Conservation (phyloP, 805 yeast genomes). For the Yamadazyma endophytica region DNA sequence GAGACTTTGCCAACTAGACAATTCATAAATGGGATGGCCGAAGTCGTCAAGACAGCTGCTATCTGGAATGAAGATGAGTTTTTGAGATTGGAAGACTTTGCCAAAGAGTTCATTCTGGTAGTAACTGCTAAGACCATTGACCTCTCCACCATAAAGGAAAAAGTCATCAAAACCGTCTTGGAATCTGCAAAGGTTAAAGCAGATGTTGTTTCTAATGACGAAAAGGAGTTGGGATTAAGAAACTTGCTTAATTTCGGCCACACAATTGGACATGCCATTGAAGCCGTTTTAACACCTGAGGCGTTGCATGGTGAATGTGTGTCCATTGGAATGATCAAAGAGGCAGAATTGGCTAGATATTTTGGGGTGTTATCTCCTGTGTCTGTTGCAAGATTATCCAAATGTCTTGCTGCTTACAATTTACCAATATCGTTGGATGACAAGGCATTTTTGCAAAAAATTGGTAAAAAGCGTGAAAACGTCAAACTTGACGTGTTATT, state of each 20-base stretch:
- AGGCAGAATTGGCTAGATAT: slow-evolving; percentile 93
- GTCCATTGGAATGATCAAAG: slow-evolving; percentile 92
- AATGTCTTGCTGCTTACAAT: slow-evolving; percentile 80
- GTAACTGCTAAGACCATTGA: slow-evolving; percentile 45
- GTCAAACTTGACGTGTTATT: slow-evolving; percentile 76
- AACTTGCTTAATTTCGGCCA: slow-evolving; percentile 94
- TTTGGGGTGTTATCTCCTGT: slow-evolving; percentile 85
- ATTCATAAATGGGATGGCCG: slow-evolving; percentile 97
- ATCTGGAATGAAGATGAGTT: slow-evolving; percentile 94
- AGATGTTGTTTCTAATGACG: slow-evolving; percentile 88
- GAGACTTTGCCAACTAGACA: slow-evolving; percentile 89
- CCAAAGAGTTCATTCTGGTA: slow-evolving; percentile 64
- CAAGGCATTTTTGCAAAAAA: slow-evolving; percentile 55
- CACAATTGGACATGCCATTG: slow-evolving; percentile 96
- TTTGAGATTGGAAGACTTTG: slow-evolving; percentile 73
- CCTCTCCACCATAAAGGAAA: slow-evolving; percentile 64
- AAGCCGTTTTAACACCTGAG: slow-evolving; percentile 95
- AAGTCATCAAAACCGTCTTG: slow-evolving; percentile 70
- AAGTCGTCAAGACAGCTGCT: slow-evolving; percentile 96
- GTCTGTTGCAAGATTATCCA: slow-evolving; percentile 85
- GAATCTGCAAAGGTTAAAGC: slow-evolving; percentile 92
- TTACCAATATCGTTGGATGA: slow-evolving; percentile 80
- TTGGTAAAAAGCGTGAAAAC: slow-evolving; percentile 56
- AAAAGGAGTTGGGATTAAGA: slow-evolving; percentile 91
- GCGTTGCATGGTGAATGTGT: slow-evolving; percentile 98